Conservation (phyloP, 75 land plant genomes). For the Selaginella moellendorffii region DNA sequence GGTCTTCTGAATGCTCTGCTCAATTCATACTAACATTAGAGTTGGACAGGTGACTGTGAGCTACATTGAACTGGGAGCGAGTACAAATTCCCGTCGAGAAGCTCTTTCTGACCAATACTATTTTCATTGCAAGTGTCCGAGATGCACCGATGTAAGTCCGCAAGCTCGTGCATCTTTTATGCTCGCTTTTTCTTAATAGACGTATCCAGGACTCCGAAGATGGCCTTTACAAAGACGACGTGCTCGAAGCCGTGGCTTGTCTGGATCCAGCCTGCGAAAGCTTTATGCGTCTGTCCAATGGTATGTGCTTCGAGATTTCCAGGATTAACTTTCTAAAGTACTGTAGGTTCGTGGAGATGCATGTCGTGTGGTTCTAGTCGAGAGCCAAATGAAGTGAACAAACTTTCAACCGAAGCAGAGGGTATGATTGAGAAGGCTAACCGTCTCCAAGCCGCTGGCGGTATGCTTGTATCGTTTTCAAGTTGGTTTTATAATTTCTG, state of each 20-base stretch:
- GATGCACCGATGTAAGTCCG: background rate
- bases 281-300: slow-evolving; percentile 38
- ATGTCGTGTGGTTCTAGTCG: background rate
- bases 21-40: too few species aligned
- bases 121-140: background rate
- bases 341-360: background rate
- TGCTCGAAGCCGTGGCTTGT: slow-evolving; percentile 76
- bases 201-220: slow-evolving; percentile 31
- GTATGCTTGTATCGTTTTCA: background rate
- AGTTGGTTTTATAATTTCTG: background rate
- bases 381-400: background rate
- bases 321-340: background rate
- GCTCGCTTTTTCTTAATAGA: slow-evolving; percentile 1
- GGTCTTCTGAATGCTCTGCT: too few species aligned
- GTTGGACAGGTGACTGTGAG: slow-evolving; percentile 5
- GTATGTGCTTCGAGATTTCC: slow-evolving; percentile 23
- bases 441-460: background rate
- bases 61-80: slow-evolving; percentile 1
- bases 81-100: background rate
- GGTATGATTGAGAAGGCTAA: background rate
- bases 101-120: background rate
- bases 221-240: too few species aligned
- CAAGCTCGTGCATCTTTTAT: background rate
- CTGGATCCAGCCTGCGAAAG: slow-evolving; percentile 39
- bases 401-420: background rate